These are phyloP conservation scores for Fusarium sp. DNA, from an alignment of 2,329 filamentous ascomycete genomes.

Conservation along the genomic window DNA sequence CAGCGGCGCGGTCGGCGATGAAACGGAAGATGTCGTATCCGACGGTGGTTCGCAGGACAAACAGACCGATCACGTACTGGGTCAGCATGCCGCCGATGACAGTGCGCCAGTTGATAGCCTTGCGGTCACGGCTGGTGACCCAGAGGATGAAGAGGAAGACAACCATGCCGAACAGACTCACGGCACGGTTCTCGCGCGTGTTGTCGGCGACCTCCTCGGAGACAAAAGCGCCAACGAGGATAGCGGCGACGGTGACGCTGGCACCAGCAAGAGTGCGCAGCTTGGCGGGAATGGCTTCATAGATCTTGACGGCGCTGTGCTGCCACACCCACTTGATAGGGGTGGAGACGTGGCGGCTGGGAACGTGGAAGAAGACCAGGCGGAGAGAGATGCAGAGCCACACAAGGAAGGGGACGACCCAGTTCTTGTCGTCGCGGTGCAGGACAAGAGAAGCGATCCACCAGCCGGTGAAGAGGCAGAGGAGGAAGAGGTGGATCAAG, in stretches of 20 bases:
- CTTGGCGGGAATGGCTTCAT: conserved; percentile 74
- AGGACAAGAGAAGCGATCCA: conserved; percentile 82
- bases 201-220: conserved; percentile 80
- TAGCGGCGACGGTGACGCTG: conserved; percentile 73
- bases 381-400: conserved; percentile 82
- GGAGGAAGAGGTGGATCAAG: conserved; percentile 62
- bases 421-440: conserved; percentile 79
- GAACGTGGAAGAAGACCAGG: conserved; percentile 79
- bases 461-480: conserved; percentile 69
- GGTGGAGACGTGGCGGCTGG: conserved; percentile 73
- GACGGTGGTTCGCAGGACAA: conserved; percentile 83
- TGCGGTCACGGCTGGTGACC: conserved; percentile 77
- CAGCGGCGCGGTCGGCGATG: conserved; percentile 79
- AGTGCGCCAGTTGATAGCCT: conserved; percentile 76
- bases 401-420: conserved; percentile 86
- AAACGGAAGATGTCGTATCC: conserved; percentile 95
- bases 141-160: conserved; percentile 79
- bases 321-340: conserved; percentile 78
- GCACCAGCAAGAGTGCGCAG: conserved; percentile 74
- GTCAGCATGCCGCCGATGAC: conserved; percentile 90
- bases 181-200: conserved; percentile 81
- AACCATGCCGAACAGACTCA: conserved; percentile 82
- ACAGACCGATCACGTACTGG: conserved; percentile 90
- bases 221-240: conserved; percentile 83
- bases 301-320: conserved; percentile 70